Evolutionary conservation across 2,329 filamentous ascomycete species (phyloP).

Genomic region (Neofusicoccum kwambonambiense): DNA sequence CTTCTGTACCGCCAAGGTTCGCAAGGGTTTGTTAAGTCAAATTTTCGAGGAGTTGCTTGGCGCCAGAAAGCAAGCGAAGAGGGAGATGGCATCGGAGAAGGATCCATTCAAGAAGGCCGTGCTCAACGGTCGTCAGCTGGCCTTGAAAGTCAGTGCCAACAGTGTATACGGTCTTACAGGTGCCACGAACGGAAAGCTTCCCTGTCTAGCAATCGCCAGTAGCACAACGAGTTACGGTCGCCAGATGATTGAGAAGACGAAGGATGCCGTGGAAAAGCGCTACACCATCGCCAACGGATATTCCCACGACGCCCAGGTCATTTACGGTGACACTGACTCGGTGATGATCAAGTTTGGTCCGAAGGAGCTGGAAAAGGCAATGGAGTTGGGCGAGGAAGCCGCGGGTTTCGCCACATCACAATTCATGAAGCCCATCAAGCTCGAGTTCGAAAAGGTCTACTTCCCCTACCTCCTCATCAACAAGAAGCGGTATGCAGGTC

Average conservation of each 20-base stretch:
- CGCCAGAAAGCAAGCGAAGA: constrained; percentile 94
- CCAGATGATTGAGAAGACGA: constrained; percentile 98
- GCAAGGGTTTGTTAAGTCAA: constrained; percentile 88
- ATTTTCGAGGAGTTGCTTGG: constrained; percentile 90
- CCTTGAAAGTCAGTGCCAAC: constrained; percentile 95
- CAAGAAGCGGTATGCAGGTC: constrained; percentile 98
- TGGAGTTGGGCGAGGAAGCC: constrained; percentile 94
- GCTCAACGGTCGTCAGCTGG: constrained; percentile 92
- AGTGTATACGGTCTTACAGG: constrained; percentile 97
- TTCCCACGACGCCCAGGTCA: constrained; percentile 89
- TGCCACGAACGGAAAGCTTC: constrained; percentile 92
- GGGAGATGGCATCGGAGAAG: constrained; percentile 81
- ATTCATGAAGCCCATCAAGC: constrained; percentile 95
- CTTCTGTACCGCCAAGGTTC: constrained; percentile 83
- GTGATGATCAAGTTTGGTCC: constrained; percentile 99
- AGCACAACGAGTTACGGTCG: constrained; percentile 96
- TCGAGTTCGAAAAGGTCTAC: constrained; percentile 99
- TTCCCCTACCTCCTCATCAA: constrained; percentile 98
- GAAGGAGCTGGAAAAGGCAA: constrained; percentile 78
- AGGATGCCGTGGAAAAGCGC: constrained; percentile 85
- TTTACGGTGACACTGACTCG: constrained; percentile 98
- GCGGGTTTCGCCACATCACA: constrained; percentile 84
- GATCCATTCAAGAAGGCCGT: constrained; percentile 98
- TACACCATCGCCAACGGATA: constrained; percentile 96
- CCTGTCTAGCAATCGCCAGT: constrained; percentile 91